Evolutionary conservation across 2,329 filamentous ascomycete genomes (phyloP).

Genomic region (Aspergillus tamarii): DNA sequence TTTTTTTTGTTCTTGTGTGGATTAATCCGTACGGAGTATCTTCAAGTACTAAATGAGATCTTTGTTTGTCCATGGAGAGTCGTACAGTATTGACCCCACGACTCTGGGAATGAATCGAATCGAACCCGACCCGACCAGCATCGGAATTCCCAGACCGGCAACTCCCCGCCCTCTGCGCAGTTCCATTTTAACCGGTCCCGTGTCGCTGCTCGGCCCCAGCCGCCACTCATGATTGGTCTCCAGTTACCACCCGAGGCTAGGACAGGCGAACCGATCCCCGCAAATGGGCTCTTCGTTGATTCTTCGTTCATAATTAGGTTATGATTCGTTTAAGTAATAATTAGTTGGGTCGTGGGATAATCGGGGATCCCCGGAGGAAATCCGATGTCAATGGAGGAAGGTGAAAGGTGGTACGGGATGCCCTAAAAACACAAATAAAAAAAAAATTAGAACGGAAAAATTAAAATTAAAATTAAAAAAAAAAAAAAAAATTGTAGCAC

Average conservation of each 20-base stretch:
- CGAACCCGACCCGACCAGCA: conserved; percentile 18
- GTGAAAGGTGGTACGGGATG: background rate
- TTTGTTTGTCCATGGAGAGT: background rate
- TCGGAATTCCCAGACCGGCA: conserved; percentile 21
- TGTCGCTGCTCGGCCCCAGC: conserved; percentile 22
- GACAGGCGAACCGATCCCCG: conserved; percentile 24
- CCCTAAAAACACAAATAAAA: conserved; percentile 2
- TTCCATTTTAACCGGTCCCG: conserved; percentile 28
- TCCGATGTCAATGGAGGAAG: conserved; percentile 4
- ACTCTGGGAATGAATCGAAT: background rate
- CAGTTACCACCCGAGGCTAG: conserved; percentile 20
- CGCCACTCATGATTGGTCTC: conserved; percentile 21
- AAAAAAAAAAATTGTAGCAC: background rate
- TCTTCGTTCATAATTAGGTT: conserved; percentile 1
- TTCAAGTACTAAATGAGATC: background rate
- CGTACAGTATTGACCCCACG: background rate
- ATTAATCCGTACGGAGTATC: background rate
- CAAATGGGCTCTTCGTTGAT: conserved; percentile 13
- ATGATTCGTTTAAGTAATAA: conserved; percentile 10
- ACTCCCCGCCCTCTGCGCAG: conserved; percentile 12
- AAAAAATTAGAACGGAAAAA: background rate
- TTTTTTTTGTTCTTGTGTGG: background rate
- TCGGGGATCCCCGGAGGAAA: conserved; percentile 13
- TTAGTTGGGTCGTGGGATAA: background rate
- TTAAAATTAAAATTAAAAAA: background rate